phyloP scores from a whole-genome alignment of 2,329 filamentous ascomycete species.

The Xylaria sp. region DNA sequence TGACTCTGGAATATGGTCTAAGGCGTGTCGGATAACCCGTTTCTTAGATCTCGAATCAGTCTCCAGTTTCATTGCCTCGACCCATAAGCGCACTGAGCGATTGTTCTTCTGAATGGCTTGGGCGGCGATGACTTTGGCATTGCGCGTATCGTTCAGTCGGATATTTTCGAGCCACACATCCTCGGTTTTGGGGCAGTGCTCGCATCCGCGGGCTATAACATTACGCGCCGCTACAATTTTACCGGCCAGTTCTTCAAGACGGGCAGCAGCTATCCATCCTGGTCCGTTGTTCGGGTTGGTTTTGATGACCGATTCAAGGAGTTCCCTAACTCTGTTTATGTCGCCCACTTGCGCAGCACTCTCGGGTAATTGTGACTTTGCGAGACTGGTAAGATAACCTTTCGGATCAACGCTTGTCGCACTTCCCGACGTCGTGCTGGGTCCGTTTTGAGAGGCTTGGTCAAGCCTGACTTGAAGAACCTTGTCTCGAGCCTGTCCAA shows the following conservation, averaged over 20 bases:
- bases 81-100: conserved; percentile 86
- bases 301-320: conserved; percentile 96
- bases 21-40: conserved; percentile 84
- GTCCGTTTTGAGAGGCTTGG: conserved; percentile 75
- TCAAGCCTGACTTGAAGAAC: conserved; percentile 93
- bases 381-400: conserved; percentile 91
- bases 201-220: conserved; percentile 84
- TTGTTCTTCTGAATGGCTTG: conserved; percentile 92
- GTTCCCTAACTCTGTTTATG: conserved; percentile 87
- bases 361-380: conserved; percentile 77
- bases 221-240: conserved; percentile 88
- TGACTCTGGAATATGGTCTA: conserved; percentile 91
- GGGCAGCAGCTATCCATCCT: conserved; percentile 92
- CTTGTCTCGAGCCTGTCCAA: conserved; percentile 93
- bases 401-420: conserved; percentile 92
- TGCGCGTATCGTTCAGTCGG: conserved; percentile 85
- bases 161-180: conserved; percentile 98
- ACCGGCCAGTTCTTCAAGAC: conserved; percentile 89
- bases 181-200: conserved; percentile 90
- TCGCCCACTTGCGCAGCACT: conserved; percentile 87
- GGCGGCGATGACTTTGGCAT: conserved; percentile 93
- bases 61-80: conserved; percentile 93
- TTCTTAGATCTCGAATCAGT: conserved; percentile 83
- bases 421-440: conserved; percentile 72
- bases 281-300: conserved; percentile 94